These are phyloP conservation scores for Talaromyces sp. DNA, from an alignment of 2,329 filamentous ascomycete species.

Conservation along the genomic window DNA sequence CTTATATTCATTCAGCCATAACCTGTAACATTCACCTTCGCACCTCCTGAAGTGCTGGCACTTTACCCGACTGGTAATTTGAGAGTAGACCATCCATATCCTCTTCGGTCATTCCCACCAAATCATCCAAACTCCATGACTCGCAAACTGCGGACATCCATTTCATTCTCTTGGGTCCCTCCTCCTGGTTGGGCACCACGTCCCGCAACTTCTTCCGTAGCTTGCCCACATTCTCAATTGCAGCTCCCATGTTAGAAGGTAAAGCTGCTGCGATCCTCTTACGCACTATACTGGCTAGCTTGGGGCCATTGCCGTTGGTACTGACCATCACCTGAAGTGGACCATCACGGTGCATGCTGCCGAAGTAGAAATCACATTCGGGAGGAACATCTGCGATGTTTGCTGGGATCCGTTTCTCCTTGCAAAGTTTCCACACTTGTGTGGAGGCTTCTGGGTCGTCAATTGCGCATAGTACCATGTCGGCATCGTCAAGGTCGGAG, in stretches of 20 bases:
- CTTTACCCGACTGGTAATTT: conserved; percentile 62
- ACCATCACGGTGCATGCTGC: conserved; percentile 90
- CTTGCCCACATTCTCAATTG: conserved; percentile 80
- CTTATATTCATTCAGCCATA: not conserved
- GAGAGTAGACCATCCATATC: conserved; percentile 82
- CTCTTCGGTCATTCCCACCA: conserved; percentile 77
- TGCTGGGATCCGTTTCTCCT: conserved; percentile 77
- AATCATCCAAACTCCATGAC: conserved; percentile 78
- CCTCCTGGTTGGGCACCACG: conserved; percentile 70
- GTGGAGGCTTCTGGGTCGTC: conserved; percentile 92
- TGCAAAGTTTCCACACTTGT: conserved; percentile 90
- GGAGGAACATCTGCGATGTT: conserved; percentile 97
- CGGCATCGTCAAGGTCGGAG: conserved; percentile 75
- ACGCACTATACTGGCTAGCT: conserved; percentile 83
- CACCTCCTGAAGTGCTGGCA: conserved; percentile 43
- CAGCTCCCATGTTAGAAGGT: conserved; percentile 78
- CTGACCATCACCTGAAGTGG: conserved; percentile 98
- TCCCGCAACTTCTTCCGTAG: conserved; percentile 77
- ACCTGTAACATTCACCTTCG: conserved; percentile 17
- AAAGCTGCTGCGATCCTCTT: conserved; percentile 76
- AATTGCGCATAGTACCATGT: conserved; percentile 91
- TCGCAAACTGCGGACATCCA: conserved; percentile 97
- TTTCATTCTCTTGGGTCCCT: conserved; percentile 85
- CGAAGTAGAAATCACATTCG: conserved; percentile 99
- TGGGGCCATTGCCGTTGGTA: conserved; percentile 94